Percentiles rank a stretch among this genome's conserved stretches.
These are phyloP conservation scores for Cyberlindnera maritima DNA, from an alignment of 805 yeast genomes.

Conservation along the genomic window DNA sequence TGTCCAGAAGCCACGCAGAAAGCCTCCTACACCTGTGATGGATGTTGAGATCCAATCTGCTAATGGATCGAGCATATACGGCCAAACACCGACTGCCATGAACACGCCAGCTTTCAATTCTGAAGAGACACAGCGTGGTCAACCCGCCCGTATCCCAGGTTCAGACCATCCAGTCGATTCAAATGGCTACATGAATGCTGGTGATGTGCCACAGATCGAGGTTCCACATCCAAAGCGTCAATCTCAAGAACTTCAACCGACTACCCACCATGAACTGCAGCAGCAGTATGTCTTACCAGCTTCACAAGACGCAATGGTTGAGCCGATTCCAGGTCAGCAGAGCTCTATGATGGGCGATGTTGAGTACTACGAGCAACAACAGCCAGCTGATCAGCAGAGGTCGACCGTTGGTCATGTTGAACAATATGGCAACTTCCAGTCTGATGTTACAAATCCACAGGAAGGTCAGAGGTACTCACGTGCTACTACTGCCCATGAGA, in stretches of 20 bases:
- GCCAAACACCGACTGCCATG: conserved; percentile 16
- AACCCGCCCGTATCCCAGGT: conserved; percentile 3
- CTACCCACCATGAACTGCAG: not conserved
- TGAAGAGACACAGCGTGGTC: not conserved
- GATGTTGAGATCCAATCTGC: conserved; percentile 10
- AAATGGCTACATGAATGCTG: not conserved
- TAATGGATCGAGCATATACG: conserved; percentile 24
- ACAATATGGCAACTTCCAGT: not conserved
- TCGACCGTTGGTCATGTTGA: not conserved
- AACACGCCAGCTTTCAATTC: conserved; percentile 7
- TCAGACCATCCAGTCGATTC: conserved; percentile 5
- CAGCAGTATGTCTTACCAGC: too few relatives aligned
- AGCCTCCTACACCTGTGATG: conserved; percentile 10
- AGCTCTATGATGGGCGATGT: conserved; percentile 15
- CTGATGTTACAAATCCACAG: not conserved
- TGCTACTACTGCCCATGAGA: conserved; percentile 9
- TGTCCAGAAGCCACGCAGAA: conserved; percentile 5
- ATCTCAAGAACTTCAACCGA: conserved; percentile 3
- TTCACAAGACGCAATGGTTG: too few relatives aligned
- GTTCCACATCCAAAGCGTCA: conserved; percentile 12
- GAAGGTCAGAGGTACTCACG: conserved; percentile 8
- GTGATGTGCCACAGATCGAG: conserved; percentile 9
- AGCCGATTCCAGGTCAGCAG: too few relatives aligned
- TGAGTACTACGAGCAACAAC: conserved; percentile 4
- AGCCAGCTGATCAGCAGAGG: not conserved